Evolutionary conservation across 768 basidiomycete genomes (phyloP).

Genomic region (Lactifluus hygrophoroides): DNA sequence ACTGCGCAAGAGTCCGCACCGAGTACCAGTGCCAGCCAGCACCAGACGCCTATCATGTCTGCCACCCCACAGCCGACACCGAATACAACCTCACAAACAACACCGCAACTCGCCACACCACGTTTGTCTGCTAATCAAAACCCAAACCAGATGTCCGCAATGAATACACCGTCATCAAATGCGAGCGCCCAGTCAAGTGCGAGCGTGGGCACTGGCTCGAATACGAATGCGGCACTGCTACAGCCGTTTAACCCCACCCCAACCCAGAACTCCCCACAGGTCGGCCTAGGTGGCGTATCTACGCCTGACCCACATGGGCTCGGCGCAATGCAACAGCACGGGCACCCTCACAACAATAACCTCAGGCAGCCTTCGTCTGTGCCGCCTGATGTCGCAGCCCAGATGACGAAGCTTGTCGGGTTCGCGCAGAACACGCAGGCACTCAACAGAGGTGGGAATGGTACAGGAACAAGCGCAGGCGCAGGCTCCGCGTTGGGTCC

Average conservation of each 20-base stretch:
- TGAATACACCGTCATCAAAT: neutral
- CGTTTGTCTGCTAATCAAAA: slow-evolving; percentile 1
- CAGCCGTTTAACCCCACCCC: slow-evolving; percentile 1
- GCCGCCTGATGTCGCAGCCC: slow-evolving; percentile 8
- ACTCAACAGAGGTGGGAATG: neutral
- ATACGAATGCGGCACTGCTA: neutral
- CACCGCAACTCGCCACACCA: slow-evolving; percentile 5
- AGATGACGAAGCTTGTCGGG: slow-evolving; percentile 13
- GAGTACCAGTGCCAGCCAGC: neutral
- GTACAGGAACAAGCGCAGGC: neutral
- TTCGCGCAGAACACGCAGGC: slow-evolving; percentile 1
- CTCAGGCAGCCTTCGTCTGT: neutral
- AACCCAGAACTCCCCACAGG: slow-evolving; percentile 5
- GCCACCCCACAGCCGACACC: slow-evolving; percentile 4
- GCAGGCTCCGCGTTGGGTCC: neutral
- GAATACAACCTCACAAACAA: neutral
- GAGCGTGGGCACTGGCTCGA: neutral
- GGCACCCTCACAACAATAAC: neutral
- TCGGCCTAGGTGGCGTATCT: neutral
- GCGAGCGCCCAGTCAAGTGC: neutral
- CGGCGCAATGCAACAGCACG: neutral
- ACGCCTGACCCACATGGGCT: neutral
- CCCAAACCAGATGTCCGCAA: neutral
- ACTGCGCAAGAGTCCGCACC: neutral
- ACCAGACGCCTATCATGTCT: slow-evolving; percentile 1